Percentiles rank a stretch among this genome's conserved stretches.
Evolutionary conservation across 352 stramenopile genomes (phyloP).

Genomic region (Pseudoperonospora humuli): DNA sequence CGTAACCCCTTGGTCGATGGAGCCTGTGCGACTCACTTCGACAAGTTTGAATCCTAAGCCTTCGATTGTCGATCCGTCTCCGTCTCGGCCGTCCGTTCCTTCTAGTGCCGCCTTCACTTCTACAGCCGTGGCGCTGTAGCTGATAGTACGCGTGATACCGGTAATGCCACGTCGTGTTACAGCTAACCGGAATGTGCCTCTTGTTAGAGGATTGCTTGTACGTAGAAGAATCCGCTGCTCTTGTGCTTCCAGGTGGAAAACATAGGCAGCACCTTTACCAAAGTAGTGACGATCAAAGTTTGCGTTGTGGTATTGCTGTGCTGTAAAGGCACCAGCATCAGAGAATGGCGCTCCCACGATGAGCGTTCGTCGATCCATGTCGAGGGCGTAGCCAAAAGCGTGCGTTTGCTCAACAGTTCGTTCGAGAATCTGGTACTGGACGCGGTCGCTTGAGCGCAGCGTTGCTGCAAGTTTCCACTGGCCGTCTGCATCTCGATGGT

Average conservation of each 20-base stretch:
- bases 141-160: slow-evolving; percentile 51
- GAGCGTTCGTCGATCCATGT: slow-evolving; percentile 79
- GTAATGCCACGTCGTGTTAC: slow-evolving; percentile 50
- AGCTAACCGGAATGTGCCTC: slow-evolving; percentile 69
- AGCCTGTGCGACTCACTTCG: slow-evolving; percentile 59
- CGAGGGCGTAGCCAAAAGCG: slow-evolving; percentile 81
- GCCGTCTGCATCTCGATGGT: slow-evolving; percentile 38
- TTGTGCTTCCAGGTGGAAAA: slow-evolving; percentile 72
- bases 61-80: slow-evolving; percentile 57
- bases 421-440: slow-evolving; percentile 74
- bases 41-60: slow-evolving; percentile 45
- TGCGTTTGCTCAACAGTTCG: slow-evolving; percentile 76
- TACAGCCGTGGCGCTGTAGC: slow-evolving; percentile 49
- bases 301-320: slow-evolving; percentile 46
- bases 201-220: slow-evolving; percentile 49
- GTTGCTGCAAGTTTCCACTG: slow-evolving; percentile 49
- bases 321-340: slow-evolving; percentile 54
- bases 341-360: slow-evolving; percentile 85
- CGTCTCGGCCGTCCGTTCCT: slow-evolving; percentile 24
- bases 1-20: slow-evolving; percentile 69
- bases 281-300: slow-evolving; percentile 58
- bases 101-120: slow-evolving; percentile 81
- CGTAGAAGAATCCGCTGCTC: slow-evolving; percentile 54
- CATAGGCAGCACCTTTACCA: slow-evolving; percentile 60
- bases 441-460: slow-evolving; percentile 74